Evolutionary conservation across 768 basidiomycete genomes (phyloP), one percentile per base, ranked within the genome.

Genomic region (Cantharellus anzutake): DNA sequence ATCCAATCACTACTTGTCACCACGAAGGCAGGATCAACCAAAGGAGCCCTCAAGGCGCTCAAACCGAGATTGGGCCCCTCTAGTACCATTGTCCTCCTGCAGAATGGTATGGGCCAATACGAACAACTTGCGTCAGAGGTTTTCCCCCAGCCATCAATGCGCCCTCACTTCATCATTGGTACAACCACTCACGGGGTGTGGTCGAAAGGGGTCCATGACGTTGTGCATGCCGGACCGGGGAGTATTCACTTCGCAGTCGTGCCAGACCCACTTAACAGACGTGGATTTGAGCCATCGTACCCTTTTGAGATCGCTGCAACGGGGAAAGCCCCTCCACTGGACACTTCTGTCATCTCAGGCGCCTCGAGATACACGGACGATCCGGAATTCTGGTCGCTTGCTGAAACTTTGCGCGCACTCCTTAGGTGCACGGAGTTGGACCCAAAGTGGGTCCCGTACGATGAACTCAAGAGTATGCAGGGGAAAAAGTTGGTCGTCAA

Each of bases 81-180:
- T 56, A 85, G 83, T 51, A 94, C 92, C 41, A 81, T 98, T 63
- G 86, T 94, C 2, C 78, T 99, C n/a, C 70, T 97, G 58, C 88
- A 94, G 67, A 94, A 94, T 68, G 94, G 94, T 35, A 86, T 96
- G 82, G 94, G 91, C 5, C 72, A 93, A 4, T 87, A 90, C 69
- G 93, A 98, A 60, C 72, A 80, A 61, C 75, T 96, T 55, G 68
- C 88, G 16, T 66, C 71, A 3, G 65, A 76, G 3, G 65, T 90
- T 50, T 98, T 91, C 69, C 82, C 77, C 20, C 84, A 91, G 68
- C 77, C 82, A 34, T 68, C 74, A 41, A 73, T 75, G 38, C 80
- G 93, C 42, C 93, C 93, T 7, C 82, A 86, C 65, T 90, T 98
- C 67, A 78, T 98, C 63, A 71, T 94, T 58, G 83, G 83, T 11